Conservation (phyloP, 176 grass and related monocot species). For the Aegilops tauschii region DNA sequence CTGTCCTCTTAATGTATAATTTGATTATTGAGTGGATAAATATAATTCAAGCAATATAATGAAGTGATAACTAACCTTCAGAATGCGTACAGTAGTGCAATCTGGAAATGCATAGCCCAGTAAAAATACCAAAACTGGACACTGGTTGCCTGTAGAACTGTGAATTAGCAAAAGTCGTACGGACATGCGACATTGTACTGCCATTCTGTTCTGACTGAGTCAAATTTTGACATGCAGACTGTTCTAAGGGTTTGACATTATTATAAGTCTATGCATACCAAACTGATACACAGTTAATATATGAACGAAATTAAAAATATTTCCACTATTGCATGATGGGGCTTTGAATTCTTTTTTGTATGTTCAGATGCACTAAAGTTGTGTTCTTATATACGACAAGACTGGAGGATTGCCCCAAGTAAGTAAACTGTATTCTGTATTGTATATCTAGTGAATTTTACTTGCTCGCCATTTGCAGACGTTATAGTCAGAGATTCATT, state of each 20-base stretch:
- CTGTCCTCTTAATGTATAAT: not conserved
- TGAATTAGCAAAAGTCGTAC: not conserved
- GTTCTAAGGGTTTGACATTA: not conserved
- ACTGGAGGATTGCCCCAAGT: not conserved
- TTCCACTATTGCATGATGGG: not conserved
- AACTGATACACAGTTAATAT: not conserved
- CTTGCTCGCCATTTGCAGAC: not conserved
- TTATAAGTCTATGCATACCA: not conserved
- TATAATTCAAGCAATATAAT: not conserved
- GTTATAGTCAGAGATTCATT: not conserved
- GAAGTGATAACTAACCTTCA: not conserved
- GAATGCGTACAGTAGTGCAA: not conserved
- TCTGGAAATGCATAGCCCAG: not conserved
- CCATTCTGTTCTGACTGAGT: not conserved
- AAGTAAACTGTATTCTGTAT: not conserved
- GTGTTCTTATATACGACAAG: not conserved
- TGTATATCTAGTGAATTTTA: not conserved
- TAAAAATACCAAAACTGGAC: not conserved
- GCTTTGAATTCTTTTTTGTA: not conserved
- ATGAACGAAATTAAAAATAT: not conserved
- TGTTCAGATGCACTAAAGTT: too few relatives aligned
- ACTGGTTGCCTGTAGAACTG: not conserved
- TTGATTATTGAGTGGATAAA: not conserved
- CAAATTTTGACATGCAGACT: not conserved
- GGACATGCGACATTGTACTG: not conserved